A percentile compares a stretch with the other conserved stretches of the same genome.
phyloP scores from a whole-genome alignment of 805 yeast species.

The Hanseniaspora valbyensis region DNA sequence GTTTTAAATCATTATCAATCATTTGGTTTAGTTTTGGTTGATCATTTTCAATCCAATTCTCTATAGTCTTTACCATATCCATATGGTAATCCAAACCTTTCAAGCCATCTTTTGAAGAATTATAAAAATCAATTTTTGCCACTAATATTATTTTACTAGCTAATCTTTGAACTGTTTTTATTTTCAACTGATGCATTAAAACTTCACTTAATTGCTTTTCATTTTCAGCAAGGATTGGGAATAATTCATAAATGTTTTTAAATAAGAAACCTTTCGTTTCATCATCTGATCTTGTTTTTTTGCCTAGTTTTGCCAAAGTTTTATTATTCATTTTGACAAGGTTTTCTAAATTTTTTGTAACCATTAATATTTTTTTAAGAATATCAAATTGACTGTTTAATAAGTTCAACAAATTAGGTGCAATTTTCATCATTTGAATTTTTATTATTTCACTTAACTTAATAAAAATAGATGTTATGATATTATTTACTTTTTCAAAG shows the following conservation, averaged over 20 bases:
- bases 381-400: neutral
- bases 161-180: slow-evolving; percentile 64
- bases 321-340: slow-evolving; percentile 8
- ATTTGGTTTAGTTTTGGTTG: slow-evolving; percentile 57
- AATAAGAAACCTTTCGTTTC: neutral
- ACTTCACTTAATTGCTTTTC: neutral
- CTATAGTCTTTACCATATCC: slow-evolving; percentile 55
- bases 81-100: slow-evolving; percentile 48
- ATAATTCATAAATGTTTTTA: slow-evolving; percentile 1
- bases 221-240: slow-evolving; percentile 1
- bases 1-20: slow-evolving; percentile 46
- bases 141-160: slow-evolving; percentile 74
- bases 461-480: neutral
- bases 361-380: neutral
- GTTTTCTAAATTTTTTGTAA: slow-evolving; percentile 3
- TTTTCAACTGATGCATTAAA: slow-evolving; percentile 18
- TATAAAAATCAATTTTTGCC: slow-evolving; percentile 64
- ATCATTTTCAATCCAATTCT: slow-evolving; percentile 39
- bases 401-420: neutral
- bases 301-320: neutral
- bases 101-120: slow-evolving; percentile 26
- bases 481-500: neutral
- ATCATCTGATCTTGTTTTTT: neutral
- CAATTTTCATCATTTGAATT: neutral
- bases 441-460: neutral